Evolutionary conservation across 345 rosid genomes (phyloP), one percentile per base, ranked within the genome.

Genomic region (Gossypium sturtianum): DNA sequence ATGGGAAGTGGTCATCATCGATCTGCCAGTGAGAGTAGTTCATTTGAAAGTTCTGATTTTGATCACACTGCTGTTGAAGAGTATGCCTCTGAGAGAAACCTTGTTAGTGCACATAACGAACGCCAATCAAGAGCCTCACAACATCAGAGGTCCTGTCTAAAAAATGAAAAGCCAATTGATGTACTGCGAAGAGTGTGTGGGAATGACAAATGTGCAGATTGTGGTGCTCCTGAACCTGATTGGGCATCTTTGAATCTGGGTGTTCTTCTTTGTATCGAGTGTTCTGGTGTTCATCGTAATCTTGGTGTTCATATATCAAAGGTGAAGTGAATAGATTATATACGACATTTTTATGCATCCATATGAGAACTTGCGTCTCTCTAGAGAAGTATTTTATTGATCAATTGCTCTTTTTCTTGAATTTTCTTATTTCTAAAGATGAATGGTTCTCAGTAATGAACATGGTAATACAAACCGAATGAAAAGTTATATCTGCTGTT

Each of bases 191-290:
- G 86, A 82, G 99, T 93, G 9, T 80, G 85, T 77, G 99, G 99
- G 70, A 96, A 96, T 80, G 98, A 93, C 74, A 93, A 83, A 80
- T 93, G 98, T 87, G 99, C 99, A 41, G 99, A 96, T 87, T 96
- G 99, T 89, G 93, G 99, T 75, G 88, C 95, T 77, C 89, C 89
- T 72, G 99, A 96, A 83, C 99, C 98, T 61, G 97, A 96, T 82
- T 96, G 99, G 99, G 98, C 99, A n/a, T 96, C 99, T 73, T 82
- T 96, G 80, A 93, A 96, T 78, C 86, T 93, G 2, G 98, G 98
- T 22, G 89, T 96, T 84, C 99, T 93, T 81, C 89, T 96, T 85
- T 96, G 99, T 86, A 96, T 96, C 2, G 97, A 93, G 71, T 96
- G 99, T 81, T 96, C 99, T 76, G 98, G 99, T 76, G 97, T 96